Evolutionary conservation across 2,329 filamentous ascomycete species (phyloP), one percentile per base, ranked within the genome.

Genomic region (Trichoderma sp.): DNA sequence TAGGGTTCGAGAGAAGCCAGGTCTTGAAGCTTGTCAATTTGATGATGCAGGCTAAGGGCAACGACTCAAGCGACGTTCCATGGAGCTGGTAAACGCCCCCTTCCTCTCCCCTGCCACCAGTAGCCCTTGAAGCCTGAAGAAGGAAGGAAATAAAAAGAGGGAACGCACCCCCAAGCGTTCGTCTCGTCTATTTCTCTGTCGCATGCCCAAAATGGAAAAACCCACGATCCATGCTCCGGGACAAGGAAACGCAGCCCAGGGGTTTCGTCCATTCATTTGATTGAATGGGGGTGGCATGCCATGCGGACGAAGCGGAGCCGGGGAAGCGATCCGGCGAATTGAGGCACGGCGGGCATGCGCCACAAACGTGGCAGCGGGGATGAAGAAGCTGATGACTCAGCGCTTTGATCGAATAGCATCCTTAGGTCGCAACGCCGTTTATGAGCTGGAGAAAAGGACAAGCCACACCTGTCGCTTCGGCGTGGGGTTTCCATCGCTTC

Each of bases 291-390:
- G 55, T 12, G 28, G 34, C 34, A 14, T 39, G 34, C 34, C 34
- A 39, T 39, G 34, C 34, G 34, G 34, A 39, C 55, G 41, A 57
- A 21, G 47, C 34, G 24, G 59, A 24, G 59, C 19, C 59, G 59
- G 59, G 48, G 59, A 62, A 62, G 59, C 48, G 48, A 14, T 60
- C 59, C 59, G 59, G 51, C 47, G 51, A 54, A 62, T 62, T 30
- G 48, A 54, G 43, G 21, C 43, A 14, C 26, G 19, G 47, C 56
- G 39, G 26, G n/a, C 19, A 26, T 43, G 52, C 52, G 30, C 52
- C 52, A 30, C 50, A 14, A 12, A 52, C 50, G 50, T 52, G 50
- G 50, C 15, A 30, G 17, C 41, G 17, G n/a, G 24, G 48, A 51
- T 26, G 48, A 21, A 19, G 17, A 28, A 30, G 15, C 3, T 7